Evolutionary conservation across 2,329 filamentous ascomycete genomes (phyloP).

Genomic region (Diaporthe capsici): DNA sequence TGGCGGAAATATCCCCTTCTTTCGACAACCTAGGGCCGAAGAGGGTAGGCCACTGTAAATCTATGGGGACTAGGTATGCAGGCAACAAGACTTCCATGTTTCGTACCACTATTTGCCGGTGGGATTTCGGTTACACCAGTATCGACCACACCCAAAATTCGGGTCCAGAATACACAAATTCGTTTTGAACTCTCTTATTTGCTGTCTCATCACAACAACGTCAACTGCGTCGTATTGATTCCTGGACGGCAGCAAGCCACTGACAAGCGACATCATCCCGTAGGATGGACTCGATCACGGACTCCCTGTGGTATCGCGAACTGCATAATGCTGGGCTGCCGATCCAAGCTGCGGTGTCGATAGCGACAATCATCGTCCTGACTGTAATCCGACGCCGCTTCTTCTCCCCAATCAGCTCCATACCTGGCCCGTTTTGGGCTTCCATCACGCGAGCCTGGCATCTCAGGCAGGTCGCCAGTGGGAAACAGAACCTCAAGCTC

Average conservation of each 20-base stretch:
- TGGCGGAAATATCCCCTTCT: neutral
- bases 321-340: neutral
- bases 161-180: neutral
- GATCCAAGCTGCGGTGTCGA: neutral
- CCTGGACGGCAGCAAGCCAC: neutral
- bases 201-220: neutral
- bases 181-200: neutral
- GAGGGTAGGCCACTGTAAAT: neutral
- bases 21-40: neutral
- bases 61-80: neutral
- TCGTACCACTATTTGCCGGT: neutral
- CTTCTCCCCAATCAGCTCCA: slow-evolving; percentile 54
- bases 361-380: neutral
- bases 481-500: slow-evolving; percentile 54
- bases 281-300: neutral
- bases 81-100: neutral
- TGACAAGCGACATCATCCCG: neutral
- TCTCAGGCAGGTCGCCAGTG: slow-evolving; percentile 53
- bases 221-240: neutral
- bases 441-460: slow-evolving; percentile 58
- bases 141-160: neutral
- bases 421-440: slow-evolving; percentile 58
- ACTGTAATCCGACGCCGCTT: slow-evolving; percentile 48
- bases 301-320: neutral
- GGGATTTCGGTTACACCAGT: neutral